phyloP scores from a whole-genome alignment of 228 moss, liverwort and hornwort genomes.

The Sphagnum magellanicum region DNA sequence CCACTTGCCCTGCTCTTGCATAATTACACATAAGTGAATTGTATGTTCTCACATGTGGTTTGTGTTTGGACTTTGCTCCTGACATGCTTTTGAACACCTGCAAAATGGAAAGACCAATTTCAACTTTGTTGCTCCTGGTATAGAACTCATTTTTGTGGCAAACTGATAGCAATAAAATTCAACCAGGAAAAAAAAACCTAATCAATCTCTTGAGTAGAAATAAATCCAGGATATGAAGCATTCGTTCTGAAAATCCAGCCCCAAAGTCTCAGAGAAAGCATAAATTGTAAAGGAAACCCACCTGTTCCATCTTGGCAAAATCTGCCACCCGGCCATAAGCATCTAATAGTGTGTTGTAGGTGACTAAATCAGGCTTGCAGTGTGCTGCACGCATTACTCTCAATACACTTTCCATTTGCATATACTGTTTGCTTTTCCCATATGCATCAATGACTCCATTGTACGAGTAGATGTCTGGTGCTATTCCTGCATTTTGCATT shows the following conservation, averaged over 20 bases:
- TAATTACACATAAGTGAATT: conserved; percentile 72
- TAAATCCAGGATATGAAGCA: too few species aligned
- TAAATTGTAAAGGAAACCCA: conserved; percentile 12
- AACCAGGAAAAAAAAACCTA: too few species aligned
- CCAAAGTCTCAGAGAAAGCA: too few species aligned
- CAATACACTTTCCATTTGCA: conserved; percentile 69
- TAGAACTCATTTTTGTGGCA: too few species aligned
- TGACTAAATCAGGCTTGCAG: conserved; percentile 68
- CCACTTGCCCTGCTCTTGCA: conserved; percentile 62
- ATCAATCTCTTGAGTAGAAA: too few species aligned
- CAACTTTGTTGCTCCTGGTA: too few species aligned
- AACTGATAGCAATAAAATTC: too few species aligned
- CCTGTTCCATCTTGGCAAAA: conserved; percentile 88
- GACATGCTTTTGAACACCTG: conserved; percentile 71
- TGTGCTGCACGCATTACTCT: conserved; percentile 59
- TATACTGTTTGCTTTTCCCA: conserved; percentile 59
- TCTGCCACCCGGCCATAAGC: conserved; percentile 66
- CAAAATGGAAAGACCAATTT: not conserved
- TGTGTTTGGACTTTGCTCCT: conserved; percentile 33
- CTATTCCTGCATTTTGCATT: conserved; percentile 41
- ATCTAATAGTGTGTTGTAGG: conserved; percentile 76
- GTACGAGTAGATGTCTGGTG: conserved; percentile 60
- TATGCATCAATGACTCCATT: conserved; percentile 84
- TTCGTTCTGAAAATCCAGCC: too few species aligned
- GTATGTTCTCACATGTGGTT: conserved; percentile 60